These are phyloP conservation scores for Trichoderma atrobrunneum DNA, from an alignment of 2,329 filamentous ascomycete genomes.

Conservation along the genomic window DNA sequence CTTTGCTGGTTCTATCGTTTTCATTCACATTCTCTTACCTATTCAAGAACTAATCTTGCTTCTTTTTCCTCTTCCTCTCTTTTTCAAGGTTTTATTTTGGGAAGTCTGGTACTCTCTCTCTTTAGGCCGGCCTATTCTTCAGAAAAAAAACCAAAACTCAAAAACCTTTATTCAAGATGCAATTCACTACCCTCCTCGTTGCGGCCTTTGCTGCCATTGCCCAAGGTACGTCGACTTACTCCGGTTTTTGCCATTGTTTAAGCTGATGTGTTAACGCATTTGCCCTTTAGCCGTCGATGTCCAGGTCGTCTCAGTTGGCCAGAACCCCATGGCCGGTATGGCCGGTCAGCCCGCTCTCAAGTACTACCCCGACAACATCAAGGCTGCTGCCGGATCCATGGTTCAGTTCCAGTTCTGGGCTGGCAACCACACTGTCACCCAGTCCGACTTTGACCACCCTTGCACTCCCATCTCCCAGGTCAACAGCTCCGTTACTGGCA, in stretches of 20 bases:
- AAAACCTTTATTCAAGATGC: conserved; percentile 44
- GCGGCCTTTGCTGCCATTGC: conserved; percentile 48
- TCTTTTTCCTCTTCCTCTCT: conserved; percentile 28
- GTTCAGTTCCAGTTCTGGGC: conserved; percentile 66
- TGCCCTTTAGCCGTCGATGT: conserved; percentile 39
- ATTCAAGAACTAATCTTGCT: conserved; percentile 13
- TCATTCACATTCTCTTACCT: conserved; percentile 16
- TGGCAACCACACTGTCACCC: conserved; percentile 75
- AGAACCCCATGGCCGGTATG: conserved; percentile 48
- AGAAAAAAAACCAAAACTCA: conserved; percentile 20
- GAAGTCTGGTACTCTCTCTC: conserved; percentile 19
- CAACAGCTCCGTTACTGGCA: conserved; percentile 52
- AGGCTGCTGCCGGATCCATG: conserved; percentile 59
- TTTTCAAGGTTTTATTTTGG: conserved; percentile 22
- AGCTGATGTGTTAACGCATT: not conserved
- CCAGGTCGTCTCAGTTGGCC: conserved; percentile 65
- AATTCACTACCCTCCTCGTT: conserved; percentile 47
- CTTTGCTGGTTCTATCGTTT: conserved; percentile 33
- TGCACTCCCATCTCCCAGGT: conserved; percentile 59
- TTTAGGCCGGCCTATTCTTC: conserved; percentile 23
- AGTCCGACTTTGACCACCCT: conserved; percentile 70
- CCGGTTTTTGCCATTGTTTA: not conserved
- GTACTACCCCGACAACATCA: conserved; percentile 66
- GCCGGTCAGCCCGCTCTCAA: conserved; percentile 51
- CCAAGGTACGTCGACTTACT: conserved; percentile 39